phyloP scores from a whole-genome alignment of 1,139 yeast genomes.

The Sugiyamaella grinbergsii region DNA sequence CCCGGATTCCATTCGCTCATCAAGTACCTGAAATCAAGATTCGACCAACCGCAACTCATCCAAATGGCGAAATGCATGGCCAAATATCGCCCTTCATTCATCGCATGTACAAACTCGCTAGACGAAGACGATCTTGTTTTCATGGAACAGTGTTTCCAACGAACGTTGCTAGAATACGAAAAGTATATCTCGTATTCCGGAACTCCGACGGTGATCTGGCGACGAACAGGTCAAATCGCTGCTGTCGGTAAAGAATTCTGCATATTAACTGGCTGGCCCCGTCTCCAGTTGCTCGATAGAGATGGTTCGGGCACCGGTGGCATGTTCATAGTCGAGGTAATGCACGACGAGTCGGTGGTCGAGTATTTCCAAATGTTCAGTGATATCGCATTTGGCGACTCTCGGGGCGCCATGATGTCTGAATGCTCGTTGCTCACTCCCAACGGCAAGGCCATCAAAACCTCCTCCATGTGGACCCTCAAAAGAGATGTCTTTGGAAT shows the following conservation, averaged over 20 bases:
- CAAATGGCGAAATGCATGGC: slow-evolving; percentile 90
- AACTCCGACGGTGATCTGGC: slow-evolving; percentile 94
- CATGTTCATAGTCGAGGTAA: slow-evolving; percentile 81
- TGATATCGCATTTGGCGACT: slow-evolving; percentile 87
- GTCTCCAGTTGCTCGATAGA: slow-evolving; percentile 57
- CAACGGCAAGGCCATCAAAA: slow-evolving; percentile 51
- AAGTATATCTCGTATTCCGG: slow-evolving; percentile 82
- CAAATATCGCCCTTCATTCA: slow-evolving; percentile 84
- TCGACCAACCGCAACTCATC: slow-evolving; percentile 68
- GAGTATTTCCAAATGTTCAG: slow-evolving; percentile 86
- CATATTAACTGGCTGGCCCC: slow-evolving; percentile 85
- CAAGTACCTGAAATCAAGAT: slow-evolving; percentile 69
- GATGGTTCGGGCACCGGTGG: slow-evolving; percentile 30
- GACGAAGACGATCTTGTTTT: slow-evolving; percentile 90
- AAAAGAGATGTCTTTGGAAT: slow-evolving; percentile 88
- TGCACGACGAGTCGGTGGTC: slow-evolving; percentile 84
- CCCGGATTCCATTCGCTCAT: slow-evolving; percentile 86
- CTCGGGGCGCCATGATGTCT: slow-evolving; percentile 79
- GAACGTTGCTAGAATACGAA: slow-evolving; percentile 86
- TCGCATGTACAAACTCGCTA: slow-evolving; percentile 85
- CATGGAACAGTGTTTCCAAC: slow-evolving; percentile 94
- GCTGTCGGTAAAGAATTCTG: slow-evolving; percentile 93
- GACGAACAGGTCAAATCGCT: slow-evolving; percentile 93
- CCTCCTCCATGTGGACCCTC: slow-evolving; percentile 88
- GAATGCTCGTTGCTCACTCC: slow-evolving; percentile 76